Evolutionary conservation across 345 rosid genomes (phyloP).

Genomic region (Geranium brycei): DNA sequence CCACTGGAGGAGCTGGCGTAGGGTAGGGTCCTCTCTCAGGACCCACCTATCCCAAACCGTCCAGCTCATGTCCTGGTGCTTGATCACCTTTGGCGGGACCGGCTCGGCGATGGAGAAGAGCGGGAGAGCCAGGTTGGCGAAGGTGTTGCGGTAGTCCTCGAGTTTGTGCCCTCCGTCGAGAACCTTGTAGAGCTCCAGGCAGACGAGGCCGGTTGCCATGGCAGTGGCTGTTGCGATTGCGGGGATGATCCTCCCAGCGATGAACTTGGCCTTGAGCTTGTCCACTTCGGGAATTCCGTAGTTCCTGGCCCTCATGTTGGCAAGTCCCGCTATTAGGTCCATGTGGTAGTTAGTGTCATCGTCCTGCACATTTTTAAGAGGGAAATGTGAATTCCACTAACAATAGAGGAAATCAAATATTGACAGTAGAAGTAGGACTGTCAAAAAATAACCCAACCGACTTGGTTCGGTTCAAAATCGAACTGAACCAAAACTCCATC

Average conservation of each 20-base stretch:
- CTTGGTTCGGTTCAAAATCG: no score
- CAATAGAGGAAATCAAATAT: not conserved
- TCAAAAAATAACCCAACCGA: no score
- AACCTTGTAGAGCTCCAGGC: conserved; percentile 92
- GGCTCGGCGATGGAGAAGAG: conserved; percentile 96
- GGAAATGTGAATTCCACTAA: no score
- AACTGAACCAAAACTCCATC: no score
- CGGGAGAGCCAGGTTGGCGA: conserved; percentile 84
- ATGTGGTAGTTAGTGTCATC: conserved; percentile 96
- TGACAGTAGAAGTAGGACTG: no score
- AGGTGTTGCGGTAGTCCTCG: conserved; percentile 93
- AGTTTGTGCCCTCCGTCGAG: conserved; percentile 58
- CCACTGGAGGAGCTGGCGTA: conserved; percentile 68
- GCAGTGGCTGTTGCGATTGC: conserved; percentile 97
- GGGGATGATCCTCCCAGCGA: conserved; percentile 98
- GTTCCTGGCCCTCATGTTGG: conserved; percentile 99
- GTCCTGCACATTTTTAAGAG: conserved; percentile 36
- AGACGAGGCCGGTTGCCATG: conserved; percentile 93
- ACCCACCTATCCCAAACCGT: conserved; percentile 98
- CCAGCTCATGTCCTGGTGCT: conserved; percentile 82
- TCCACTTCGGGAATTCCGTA: conserved; percentile 91
- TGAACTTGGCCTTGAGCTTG: conserved; percentile 94
- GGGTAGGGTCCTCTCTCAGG: conserved; percentile 50
- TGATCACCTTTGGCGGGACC: conserved; percentile 76
- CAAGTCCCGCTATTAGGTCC: conserved; percentile 93